phyloP scores from a whole-genome alignment of 176 grass and related monocot species.

The Eragrostis nindensis region DNA sequence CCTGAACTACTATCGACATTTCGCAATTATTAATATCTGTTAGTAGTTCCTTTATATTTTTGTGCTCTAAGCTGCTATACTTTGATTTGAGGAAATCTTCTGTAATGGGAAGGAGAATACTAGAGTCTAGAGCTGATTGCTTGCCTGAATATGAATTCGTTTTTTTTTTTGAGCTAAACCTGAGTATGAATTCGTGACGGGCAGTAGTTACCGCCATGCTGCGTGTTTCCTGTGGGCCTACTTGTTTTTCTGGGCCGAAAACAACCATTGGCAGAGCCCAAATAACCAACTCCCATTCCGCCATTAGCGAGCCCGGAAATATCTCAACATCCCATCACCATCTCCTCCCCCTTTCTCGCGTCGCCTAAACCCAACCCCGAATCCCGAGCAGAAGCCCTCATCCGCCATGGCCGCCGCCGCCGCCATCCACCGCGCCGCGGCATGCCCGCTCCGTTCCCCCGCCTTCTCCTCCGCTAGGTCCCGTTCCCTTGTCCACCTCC shows the following conservation, averaged over 20 bases:
- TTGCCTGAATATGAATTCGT: no score
- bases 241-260: neutral
- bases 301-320: constrained; percentile 19
- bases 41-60: neutral
- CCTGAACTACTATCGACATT: neutral
- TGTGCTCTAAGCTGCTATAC: neutral
- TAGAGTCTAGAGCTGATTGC: neutral
- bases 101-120: neutral
- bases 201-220: neutral
- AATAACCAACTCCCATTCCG: neutral
- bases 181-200: no score
- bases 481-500: constrained; percentile 48
- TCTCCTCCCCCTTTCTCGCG: no score
- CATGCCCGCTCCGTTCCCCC: constrained; percentile 29
- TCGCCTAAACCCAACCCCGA: constrained; percentile 28
- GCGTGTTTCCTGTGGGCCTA: neutral
- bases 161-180: no score
- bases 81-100: neutral
- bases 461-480: constrained; percentile 41
- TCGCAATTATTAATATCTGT: no score
- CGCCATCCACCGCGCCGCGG: constrained; percentile 39
- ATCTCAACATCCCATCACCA: constrained; percentile 19
- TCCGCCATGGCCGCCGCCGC: constrained; percentile 49
- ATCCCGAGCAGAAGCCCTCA: neutral
- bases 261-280: neutral